Base-by-base conservation (phyloP, 768 basidiomycete genomes). In the Lentinula aciculospora region DNA sequence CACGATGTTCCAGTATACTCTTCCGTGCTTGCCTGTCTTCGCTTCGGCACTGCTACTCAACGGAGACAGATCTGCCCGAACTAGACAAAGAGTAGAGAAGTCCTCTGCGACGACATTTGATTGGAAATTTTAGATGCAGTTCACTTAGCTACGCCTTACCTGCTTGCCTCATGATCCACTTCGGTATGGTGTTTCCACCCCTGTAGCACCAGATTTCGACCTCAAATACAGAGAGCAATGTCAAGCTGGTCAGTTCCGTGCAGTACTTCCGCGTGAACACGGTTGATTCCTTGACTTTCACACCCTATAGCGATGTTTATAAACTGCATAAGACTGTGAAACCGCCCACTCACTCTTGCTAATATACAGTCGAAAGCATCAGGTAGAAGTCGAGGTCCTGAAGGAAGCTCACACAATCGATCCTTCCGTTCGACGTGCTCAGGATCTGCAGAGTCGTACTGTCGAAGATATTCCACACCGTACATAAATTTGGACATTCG, bases 171-270 rank as follows among this genome's bases (percentile, higher is more conserved):
- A 83, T 75, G 53, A 92, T 91, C 89, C 89, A 91, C 62, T 83
- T 81, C 0, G 89, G 89, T 32, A 86, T 73, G 6, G 70, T 74
- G 61, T 86, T 81, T 45, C 85, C 85, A n/a, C 89, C 88, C 65
- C 89, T 76, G 69, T 81, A 92, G 66, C 89, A 91, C 89, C 89
- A 91, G 62, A 92, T 80, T 68, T 91, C 88, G 27, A 91, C 88
- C 66, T 91, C 89, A 62, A 92, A 91, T 17, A 90, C 85, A 13
- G 86, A 88, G 4, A 90, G 75, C 63, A 88, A 85, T 3, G 84
- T 82, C 29, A 92, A 67, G 60, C 81, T 89, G 8, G 89, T 91
- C 36, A 92, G 78, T 66, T 91, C 89, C 0, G 89, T 91, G 65
- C 85, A 88, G 69, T 92, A 90, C 66, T 92, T 92, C 55, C 89